phyloP scores from a whole-genome alignment of 306 rosid species.

The Medicago arabica region DNA sequence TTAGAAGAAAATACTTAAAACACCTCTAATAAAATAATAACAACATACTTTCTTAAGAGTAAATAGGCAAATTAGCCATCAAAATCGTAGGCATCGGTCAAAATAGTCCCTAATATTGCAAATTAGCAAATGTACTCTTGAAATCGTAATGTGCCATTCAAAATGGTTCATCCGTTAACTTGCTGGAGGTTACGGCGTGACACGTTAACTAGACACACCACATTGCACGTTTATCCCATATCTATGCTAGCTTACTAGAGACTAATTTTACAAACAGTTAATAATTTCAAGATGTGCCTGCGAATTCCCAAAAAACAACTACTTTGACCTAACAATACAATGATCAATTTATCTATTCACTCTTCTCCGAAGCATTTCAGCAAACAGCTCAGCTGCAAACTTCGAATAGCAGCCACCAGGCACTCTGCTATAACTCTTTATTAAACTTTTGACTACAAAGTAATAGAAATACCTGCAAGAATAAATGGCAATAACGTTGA shows the following conservation, averaged over 20 bases:
- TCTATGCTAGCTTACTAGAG: neutral
- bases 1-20: neutral
- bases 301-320: neutral
- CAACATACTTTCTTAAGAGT: neutral
- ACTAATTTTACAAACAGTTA: neutral
- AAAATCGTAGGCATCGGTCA: neutral
- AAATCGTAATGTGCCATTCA: neutral
- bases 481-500: conserved; percentile 50
- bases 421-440: too few relatives aligned
- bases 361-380: neutral
- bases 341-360: neutral
- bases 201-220: neutral
- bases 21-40: neutral
- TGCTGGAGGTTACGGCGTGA: neutral
- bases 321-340: neutral
- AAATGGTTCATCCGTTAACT: neutral
- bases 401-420: neutral
- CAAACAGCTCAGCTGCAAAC: neutral
- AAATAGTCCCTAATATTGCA: neutral
- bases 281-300: neutral
- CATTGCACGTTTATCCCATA: neutral
- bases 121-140: neutral
- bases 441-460: too few relatives aligned
- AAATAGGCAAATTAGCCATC: neutral
- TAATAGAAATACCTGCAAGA: conserved; percentile 70